Evolutionary conservation across 441 rosid species (phyloP).

Genomic region (Omphalea diandra): DNA sequence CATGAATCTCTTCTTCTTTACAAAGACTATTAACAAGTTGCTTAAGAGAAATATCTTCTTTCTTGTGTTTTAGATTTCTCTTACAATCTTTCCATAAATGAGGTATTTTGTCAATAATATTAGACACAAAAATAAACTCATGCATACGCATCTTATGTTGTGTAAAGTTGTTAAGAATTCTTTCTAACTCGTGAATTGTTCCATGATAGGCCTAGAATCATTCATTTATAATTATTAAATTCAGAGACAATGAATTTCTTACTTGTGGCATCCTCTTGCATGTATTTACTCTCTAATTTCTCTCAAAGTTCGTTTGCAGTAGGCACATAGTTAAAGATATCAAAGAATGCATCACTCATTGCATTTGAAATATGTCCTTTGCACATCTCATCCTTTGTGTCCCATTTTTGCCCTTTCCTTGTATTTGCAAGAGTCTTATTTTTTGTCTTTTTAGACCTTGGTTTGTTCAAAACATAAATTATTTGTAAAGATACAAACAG

Average conservation of each 20-base stretch:
- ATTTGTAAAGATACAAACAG: background rate
- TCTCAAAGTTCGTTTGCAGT: background rate
- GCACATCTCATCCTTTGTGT: background rate
- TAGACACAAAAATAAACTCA: too few species aligned
- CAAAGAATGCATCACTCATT: too few species aligned
- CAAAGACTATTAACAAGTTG: too few species aligned
- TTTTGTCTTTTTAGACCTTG: too few species aligned
- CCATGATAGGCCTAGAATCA: background rate
- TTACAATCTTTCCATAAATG: too few species aligned
- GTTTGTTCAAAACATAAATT: background rate
- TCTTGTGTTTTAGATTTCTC: too few species aligned
- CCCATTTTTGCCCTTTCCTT: background rate
- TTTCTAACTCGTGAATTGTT: too few species aligned
- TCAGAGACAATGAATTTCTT: too few species aligned
- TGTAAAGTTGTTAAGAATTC: background rate
- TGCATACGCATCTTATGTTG: background rate
- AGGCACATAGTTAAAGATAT: background rate
- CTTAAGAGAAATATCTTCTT: too few species aligned
- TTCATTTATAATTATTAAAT: background rate
- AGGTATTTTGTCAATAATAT: too few species aligned
- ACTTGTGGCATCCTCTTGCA: background rate
- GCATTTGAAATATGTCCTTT: background rate
- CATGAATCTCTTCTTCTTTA: too few species aligned
- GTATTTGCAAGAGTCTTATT: background rate
- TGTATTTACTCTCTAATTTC: background rate